Evolutionary conservation across 2,329 filamentous ascomycete species (phyloP), one percentile per base, ranked within the genome.

Genomic region (Stagonosporopsis vannaccii): DNA sequence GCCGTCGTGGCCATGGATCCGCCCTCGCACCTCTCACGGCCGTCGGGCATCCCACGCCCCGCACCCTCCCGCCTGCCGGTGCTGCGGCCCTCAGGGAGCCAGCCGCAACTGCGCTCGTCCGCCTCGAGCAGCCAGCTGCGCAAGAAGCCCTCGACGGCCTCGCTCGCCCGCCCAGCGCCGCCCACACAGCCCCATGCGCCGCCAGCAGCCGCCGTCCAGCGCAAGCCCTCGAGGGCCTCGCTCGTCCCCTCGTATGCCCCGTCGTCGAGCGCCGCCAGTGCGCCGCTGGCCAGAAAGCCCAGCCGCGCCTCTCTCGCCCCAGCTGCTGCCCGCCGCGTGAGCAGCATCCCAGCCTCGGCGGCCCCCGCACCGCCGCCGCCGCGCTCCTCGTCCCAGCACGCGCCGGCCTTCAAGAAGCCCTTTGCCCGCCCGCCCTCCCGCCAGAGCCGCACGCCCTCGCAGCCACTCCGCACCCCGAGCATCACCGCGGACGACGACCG

Each of bases 41-140:
- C 69, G 17, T 75, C 76, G 36, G 72, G 69, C 46, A 70, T 85
- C 46, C 84, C 84, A 56, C 78, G 83, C 40, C 77, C 72, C 25
- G 46, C 62, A 12, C 47, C 79, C 39, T 86, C 84, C 20, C 80
- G 81, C 61, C 75, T 86, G 42, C 84, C 84, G 12, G 75, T 85
- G 58, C 82, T 74, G 40, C 66, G 68, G 35, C 58, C 78, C 39
- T 74, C 76, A 37, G 63, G 46, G 37, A 74, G 68, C 58, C 69
- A 75, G 32, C 77, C 74, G 56, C 74, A 78, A 28, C 67, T 84
- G 51, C 79, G 79, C 2, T 33, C 63, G 47, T 73, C 80, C 15
- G 77, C 81, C 0, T 45, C 78, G 74, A 76, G 75, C 63, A 82
- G 83, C 32, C 79, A 77, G 58, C 43, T 72, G 58, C 67, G 62